Evolutionary conservation across 2,329 filamentous ascomycete genomes (phyloP), one percentile per base, ranked within the genome.

Genomic region (Aspergillus arachidicola): DNA sequence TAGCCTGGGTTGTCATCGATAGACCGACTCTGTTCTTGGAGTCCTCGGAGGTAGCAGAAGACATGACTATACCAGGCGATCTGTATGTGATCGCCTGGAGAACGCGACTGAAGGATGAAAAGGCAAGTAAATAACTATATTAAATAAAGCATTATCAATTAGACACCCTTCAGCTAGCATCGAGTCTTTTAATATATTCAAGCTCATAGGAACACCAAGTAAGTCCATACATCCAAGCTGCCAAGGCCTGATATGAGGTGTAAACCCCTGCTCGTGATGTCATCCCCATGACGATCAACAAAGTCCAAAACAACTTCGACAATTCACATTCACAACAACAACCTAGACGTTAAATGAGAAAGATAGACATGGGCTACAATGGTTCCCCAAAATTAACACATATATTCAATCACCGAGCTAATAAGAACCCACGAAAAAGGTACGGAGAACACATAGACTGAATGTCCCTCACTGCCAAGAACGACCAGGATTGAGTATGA

Each of bases 401-500:
- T 23, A 11, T 30, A 2, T 11, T 16, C 23, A n/a, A 19, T 4
- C 32, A 19, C 23, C 1, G 14, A 10, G 16, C 9, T 16, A 50
- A 16, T 6, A 16, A 28, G 6, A 50, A 4, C 4, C n/a, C 26
- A 30, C 32, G 30, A 14, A 21, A 54, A 36, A 54, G 51, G 30
- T 16, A 54, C 21, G 19, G 51, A 59, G 30, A 28, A 34, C 26
- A 28, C 26, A 28, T 28, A 11, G 19, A 46, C 46, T 36, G 16
- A n/a, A 19, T 19, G 38, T 41, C 19, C 36, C 19, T 41, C 38
- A 9, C 38, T 41, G 38, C 38, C 38, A 23, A 50, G 53, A 45
- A 21, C 14, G 34, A 30, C 36, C 14, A 50, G 48, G 57, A 53
- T 61, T 23, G 34, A 57, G 45, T 57, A 61, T 59, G 28, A 6